Evolutionary conservation across 352 stramenopile genomes (phyloP).

Genomic region (Aphanomyces euteiches): DNA sequence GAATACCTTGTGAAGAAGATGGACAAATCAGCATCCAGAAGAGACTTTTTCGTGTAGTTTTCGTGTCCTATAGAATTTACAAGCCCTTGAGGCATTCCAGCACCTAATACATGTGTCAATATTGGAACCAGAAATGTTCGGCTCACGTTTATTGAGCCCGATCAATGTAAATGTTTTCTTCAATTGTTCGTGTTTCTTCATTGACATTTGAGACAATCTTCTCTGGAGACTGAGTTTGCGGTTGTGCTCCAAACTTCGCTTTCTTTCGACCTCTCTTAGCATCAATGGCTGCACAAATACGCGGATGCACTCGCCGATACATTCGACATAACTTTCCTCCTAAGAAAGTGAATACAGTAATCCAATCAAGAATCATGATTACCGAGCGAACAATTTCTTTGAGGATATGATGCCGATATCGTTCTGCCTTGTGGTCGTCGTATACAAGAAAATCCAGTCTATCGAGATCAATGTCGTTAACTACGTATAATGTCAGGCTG

Average conservation of each 20-base stretch:
- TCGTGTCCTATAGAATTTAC: background rate
- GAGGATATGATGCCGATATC: constrained; percentile 65
- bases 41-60: background rate
- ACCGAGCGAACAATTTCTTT: constrained; percentile 74
- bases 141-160: constrained; percentile 17
- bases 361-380: background rate
- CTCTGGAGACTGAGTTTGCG: constrained; percentile 54
- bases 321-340: constrained; percentile 80
- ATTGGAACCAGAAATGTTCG: too few relatives aligned
- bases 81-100: background rate
- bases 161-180: constrained; percentile 24
- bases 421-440: constrained; percentile 56
- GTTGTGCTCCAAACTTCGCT: constrained; percentile 50
- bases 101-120: background rate
- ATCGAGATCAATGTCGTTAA: constrained; percentile 38
- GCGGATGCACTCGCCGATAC: constrained; percentile 77
- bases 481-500: background rate
- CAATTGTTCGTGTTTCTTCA: constrained; percentile 23
- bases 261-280: constrained; percentile 65
- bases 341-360: constrained; percentile 1
- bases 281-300: constrained; percentile 79
- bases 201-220: constrained; percentile 23
- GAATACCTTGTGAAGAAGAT: constrained; percentile 67
- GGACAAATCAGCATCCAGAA: constrained; percentile 78
- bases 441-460: constrained; percentile 39